A percentile compares a stretch with the other conserved stretches of the same genome.
Evolutionary conservation across 2,329 filamentous ascomycete genomes (phyloP).

Genomic region (Thelonectria rubi): DNA sequence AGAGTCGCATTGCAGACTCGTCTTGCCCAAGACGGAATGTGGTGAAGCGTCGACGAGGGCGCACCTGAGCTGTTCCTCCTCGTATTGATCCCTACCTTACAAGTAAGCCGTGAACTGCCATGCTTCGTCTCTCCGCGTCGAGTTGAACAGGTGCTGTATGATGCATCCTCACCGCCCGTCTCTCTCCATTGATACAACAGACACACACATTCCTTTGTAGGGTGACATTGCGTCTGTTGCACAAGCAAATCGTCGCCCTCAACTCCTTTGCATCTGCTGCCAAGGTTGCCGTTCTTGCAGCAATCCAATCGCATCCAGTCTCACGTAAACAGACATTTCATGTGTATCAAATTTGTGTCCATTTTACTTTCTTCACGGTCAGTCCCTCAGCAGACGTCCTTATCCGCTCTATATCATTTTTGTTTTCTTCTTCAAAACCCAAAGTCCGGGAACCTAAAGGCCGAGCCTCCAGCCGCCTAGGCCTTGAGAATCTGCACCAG

Average conservation of each 20-base stretch:
- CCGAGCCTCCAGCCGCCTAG: conserved; percentile 15
- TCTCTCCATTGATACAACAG: no score
- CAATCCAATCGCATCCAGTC: neutral
- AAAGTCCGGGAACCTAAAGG: conserved; percentile 2
- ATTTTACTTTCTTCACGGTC: conserved; percentile 12
- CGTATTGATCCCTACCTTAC: no score
- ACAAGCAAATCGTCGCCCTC: neutral
- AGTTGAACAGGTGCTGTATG: neutral
- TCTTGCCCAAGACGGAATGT: no score
- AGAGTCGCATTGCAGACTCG: no score
- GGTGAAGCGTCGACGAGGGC: no score
- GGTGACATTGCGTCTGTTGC: neutral
- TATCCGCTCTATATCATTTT: conserved; percentile 2
- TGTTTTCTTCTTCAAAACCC: conserved; percentile 4
- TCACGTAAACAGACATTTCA: neutral
- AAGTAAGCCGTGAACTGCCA: no score
- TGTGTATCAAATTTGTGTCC: neutral
- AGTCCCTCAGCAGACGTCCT: neutral
- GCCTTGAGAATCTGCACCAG: conserved; percentile 72
- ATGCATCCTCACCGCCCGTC: neutral
- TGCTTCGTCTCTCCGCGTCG: no score
- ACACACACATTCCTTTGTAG: neutral
- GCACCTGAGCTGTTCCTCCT: no score
- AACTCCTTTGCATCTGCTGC: neutral
- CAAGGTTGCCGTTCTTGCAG: neutral